Evolutionary conservation across 768 basidiomycete species (phyloP), one percentile per base, ranked within the genome.

Genomic region (Pleurotus ostreatus): DNA sequence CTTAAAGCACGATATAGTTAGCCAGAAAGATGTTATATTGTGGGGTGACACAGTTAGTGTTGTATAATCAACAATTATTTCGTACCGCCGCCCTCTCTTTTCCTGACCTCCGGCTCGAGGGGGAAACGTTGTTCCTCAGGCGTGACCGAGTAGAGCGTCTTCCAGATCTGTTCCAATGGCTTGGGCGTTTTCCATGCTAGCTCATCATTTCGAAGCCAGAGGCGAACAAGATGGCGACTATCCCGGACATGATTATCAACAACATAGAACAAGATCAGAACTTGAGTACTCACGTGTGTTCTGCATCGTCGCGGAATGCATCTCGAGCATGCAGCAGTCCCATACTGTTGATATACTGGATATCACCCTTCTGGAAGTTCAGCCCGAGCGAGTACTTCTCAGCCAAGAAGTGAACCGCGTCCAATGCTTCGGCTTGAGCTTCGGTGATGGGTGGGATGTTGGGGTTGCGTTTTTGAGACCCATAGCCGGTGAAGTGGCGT

Each of bases 201-300:
- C 46, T 74, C 70, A 54, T 74, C 72, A 34, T 75, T 70, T 5
- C 74, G 65, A 1, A 72, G 65, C 72, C 72, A 74, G 18, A 75
- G 62, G 8, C 74, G 69, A 37, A 74, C 65, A 4, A 75, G 68
- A 57, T 75, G 72, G 8, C 71, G 73, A 41, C 72, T 74, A 55
- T 61, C 23, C 13, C 18, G 4, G 20, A 15, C 13, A 7, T 15
- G 6, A 12, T 46, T 5, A 55, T 20, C 34, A 55, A 2, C 22
- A 11, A 39, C 2, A 30, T 8, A 23, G 37, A 38, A 11, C 4
- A 34, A 9, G 16, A 26, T 12, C 20, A 55, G 49, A 25, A 55
- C 13, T 15, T 11, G 46, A 18, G 16, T 23, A 43, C 61, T 52
- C 44, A 62, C 61, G 49, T 51, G 46, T 62, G 60, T 46, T 58